Evolutionary conservation across 768 basidiomycete species (phyloP), one percentile per base, ranked within the genome.

Genomic region (Lactifluus subvellereus): DNA sequence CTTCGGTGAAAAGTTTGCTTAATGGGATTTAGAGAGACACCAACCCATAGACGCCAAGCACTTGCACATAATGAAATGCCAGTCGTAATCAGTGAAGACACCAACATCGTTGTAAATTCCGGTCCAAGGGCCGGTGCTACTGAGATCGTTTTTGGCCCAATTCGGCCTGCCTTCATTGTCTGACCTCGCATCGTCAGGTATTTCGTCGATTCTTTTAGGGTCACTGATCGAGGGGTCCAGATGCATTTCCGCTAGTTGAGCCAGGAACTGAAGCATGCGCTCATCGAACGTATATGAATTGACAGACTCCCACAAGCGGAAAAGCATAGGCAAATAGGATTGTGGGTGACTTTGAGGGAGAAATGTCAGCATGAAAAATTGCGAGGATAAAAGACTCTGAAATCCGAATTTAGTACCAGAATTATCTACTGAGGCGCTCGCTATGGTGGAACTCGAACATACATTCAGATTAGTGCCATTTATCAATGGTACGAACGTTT

Each of bases 261-360:
- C 80, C 63, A 94, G 80, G 71, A 96, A 88, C 60, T 90, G 83
- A 65, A 94, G 79, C 84, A 92, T 91, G 73, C 92, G 82, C 70
- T 93, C 92, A 78, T 94, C 92, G 76, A 86, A 94, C 74, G 87
- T 82, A 73, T 90, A 90, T 61, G 90, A 91, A 76, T 94, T 93
- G 70, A 95, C 78, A 13, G 90, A 88, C 74, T 90, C 87, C 91
- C 92, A 95, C 51, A 93, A 70, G 58, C 88, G 85, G 77, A 94
- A 90, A 58, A 94, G 79, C 82, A 89, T 88, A 57, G 84, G 88
- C 58, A 85, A 80, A 78, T 94, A 94, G 50, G 83, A 82, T 75
- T 93, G 89, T 37, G 91, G 91, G 71, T 94, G 91, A 6, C 84
- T 83, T 62, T 89, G 78, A 2, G 94, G 94, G 54, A 96, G 80